These are phyloP conservation scores for Isatis lusitanica DNA, from an alignment of 441 rosid genomes.

Conservation along the genomic window DNA sequence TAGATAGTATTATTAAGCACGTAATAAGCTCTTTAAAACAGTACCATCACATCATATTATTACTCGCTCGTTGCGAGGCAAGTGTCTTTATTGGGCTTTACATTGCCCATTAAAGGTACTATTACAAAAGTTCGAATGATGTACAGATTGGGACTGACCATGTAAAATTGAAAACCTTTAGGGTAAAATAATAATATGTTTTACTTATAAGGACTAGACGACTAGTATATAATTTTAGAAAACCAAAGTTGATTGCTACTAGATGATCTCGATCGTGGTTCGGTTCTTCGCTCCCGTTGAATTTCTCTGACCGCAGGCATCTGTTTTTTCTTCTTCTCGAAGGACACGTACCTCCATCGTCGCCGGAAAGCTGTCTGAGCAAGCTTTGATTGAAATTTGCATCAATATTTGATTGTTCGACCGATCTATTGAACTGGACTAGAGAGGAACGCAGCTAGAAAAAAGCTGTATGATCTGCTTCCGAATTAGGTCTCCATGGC, in stretches of 20 bases:
- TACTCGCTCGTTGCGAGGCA: too few species aligned
- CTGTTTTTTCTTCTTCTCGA: background rate
- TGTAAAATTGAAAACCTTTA: background rate
- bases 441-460: background rate
- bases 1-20: background rate
- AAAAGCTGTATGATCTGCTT: constrained; percentile 21
- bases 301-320: constrained; percentile 3
- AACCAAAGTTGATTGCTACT: background rate
- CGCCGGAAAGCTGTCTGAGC: background rate
- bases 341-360: background rate
- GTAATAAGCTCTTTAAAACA: background rate
- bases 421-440: background rate
- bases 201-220: background rate
- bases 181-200: background rate
- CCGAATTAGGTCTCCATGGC: constrained; percentile 22
- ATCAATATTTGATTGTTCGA: background rate
- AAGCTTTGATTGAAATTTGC: background rate
- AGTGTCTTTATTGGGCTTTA: background rate
- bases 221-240: background rate
- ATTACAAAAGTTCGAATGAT: too few species aligned
- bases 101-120: background rate
- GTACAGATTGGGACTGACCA: background rate
- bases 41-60: background rate
- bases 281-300: background rate
- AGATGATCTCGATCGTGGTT: background rate